Base-by-base conservation (phyloP, 176 grass and related monocot genomes). In the Thalia dealbata region DNA sequence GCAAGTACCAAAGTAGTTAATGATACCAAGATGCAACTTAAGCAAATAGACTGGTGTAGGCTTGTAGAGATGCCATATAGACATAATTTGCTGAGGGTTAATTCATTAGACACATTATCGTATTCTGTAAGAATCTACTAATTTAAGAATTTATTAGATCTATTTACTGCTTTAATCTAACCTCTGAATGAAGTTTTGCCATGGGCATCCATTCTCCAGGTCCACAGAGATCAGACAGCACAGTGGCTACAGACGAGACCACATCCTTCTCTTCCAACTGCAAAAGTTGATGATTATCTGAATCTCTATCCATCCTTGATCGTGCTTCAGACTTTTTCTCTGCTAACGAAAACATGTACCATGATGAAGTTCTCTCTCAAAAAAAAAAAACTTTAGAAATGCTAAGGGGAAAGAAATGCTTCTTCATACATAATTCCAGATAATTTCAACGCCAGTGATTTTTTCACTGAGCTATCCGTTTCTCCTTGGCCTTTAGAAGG, bases 131-230 rank as follows among this genome's bases (percentile, higher is more conserved):
- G 67, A 16, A 70, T 25, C 14, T 35, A 27, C 14, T 41, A 72
- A 16, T 55, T 52, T 19, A 21, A 19, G 1, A 72, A 52, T 3
- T 6, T 28, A 45, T 41, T 9, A 66, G 11, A 22, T 19, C n/a
- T 3, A 44, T 22, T 23, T 10, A 55, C 38, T 70, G 43, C 5
- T 54, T 50, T 43, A 7, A 74, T 16, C 58, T 63, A 75, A 75
- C 73, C 73, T 75, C 56, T 27, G 73, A 19, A 75, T 75, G 73
- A 63, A 75, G 73, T 75, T 63, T 62, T 46, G 13, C 55, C 73
- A 75, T 62, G 15, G 73, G 73, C 73, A 75, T 75, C 73, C 73
- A 75, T 22, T 75, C 55, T 63, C 73, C 73, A 16, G 23, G 73
- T 45, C 55, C 73, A 75, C 73, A 75, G 21, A 64, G 58, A 75